Evolutionary conservation across 1,139 yeast species (phyloP), one percentile per base, ranked within the genome.

Genomic region (Suhomyces anneliseae): DNA sequence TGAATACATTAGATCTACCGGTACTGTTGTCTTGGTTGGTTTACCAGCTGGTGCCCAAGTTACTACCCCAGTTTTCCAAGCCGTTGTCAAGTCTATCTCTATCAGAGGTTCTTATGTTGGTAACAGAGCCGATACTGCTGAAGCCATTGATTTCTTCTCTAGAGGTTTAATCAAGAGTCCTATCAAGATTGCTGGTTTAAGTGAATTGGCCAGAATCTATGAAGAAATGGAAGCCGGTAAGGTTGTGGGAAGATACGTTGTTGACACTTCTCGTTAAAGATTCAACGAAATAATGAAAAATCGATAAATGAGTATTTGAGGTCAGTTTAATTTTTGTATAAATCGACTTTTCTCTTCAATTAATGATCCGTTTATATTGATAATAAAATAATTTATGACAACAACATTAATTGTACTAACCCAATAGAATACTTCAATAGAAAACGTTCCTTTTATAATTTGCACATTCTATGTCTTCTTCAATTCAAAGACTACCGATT

Each of bases 41-140:
- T 75, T 87, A 61, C 95, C 95, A 54, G 87, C 87, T 39, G 80
- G 79, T 57, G 88, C 92, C 46, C 76, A 78, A 61, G 80, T 79
- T 56, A 70, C 72, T 53, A 78, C 87, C 31, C 78, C 80, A 45
- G 86, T 86, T 49, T 83, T 86, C 70, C 72, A 69, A 54, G 79
- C 85, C 46, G 92, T 86, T 54, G 77, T 83, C 58, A 83, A 77
- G 67, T 79, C 87, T 43, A 72, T 85, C 61, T 73, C 72, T 64
- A 82, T 86, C 61, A 79, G 75, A 63, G 93, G 92, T 54, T 85
- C 92, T 44, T 85, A 85, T 62, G 93, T 87, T 52, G 93, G 93
- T 56, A 85, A 85, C 78, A 82, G 92, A 68, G 85, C 85, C 51
- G 93, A 87, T 67, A 76, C 90, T 49, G 80, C 83, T 58, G 93